phyloP scores from a whole-genome alignment of 1,139 yeast genomes.

The Taphrina pruni region DNA sequence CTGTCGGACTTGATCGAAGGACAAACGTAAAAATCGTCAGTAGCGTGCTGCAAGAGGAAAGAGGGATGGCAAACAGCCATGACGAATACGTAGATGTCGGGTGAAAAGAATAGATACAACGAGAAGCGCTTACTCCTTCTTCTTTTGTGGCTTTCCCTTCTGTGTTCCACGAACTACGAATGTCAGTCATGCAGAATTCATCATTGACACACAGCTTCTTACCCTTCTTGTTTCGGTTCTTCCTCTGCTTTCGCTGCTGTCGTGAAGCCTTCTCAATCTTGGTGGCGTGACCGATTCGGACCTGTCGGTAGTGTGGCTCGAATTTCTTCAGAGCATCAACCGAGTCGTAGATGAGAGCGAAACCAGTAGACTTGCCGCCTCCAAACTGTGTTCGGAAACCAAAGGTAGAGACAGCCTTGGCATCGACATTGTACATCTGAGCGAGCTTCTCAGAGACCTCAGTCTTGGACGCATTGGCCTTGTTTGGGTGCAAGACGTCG shows the following conservation, averaged over 20 bases:
- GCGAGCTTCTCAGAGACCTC: conserved; percentile 98
- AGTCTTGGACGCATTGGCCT: conserved; percentile 98
- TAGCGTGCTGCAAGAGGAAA: no score
- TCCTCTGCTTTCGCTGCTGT: conserved; percentile 99
- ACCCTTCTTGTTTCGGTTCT: conserved; percentile 69
- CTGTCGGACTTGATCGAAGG: not conserved
- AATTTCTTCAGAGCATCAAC: conserved; percentile 97
- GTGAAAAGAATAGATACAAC: not conserved
- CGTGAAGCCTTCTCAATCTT: conserved; percentile 93
- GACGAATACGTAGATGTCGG: not conserved
- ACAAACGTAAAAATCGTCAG: not conserved
- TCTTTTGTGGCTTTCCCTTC: conserved; percentile 41
- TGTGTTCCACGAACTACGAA: conserved; percentile 35
- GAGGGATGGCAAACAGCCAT: not conserved
- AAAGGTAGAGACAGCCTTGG: conserved; percentile 97
- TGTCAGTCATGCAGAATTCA: not conserved
- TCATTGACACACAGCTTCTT: not conserved
- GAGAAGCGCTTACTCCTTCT: conserved; percentile 30
- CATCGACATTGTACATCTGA: conserved; percentile 95
- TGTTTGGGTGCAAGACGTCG: conserved; percentile 99
- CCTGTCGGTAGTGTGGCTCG: conserved; percentile 99
- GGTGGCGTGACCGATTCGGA: conserved; percentile 94
- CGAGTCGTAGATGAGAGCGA: conserved; percentile 98
- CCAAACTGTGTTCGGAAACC: conserved; percentile 99
- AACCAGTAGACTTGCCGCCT: conserved; percentile 99